Base-by-base conservation (phyloP, 805 yeast species). In the Candida silvicultrix region DNA sequence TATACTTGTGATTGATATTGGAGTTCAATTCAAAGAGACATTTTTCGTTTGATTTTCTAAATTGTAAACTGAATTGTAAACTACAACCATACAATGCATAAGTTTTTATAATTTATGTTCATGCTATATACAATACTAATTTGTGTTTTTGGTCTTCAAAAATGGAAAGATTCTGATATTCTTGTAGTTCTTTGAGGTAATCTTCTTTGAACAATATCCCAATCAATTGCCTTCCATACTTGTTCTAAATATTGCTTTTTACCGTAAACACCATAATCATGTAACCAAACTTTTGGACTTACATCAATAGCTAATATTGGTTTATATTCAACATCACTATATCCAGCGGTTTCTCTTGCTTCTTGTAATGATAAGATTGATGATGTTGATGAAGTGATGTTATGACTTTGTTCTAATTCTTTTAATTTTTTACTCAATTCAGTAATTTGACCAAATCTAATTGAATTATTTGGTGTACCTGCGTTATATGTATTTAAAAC, bases 401-500 rank as follows among this genome's bases (percentile, higher is more conserved):
- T 44, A 28, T 21, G 31, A 1, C 18, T 42, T 22, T 23, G 25
- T 1, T 46, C 53, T 52, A 49, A 45, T 25, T 41, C 52, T 52
- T 50, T 48, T 36, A 55, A 54, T 46, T 59, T 64, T 38, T 54
- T 50, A 25, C 54, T 52, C 43, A 60, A 46, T 8, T 54, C 61
- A 29, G 49, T 47, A 31, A 74, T 39, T 68, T 69, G 55, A 60
- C 67, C 54, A 74, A 62, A 63, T 75, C 81, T 50, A 75, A 82
- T 44, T 74, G 72, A 63, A 41, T 83, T 77, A 54, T 81, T 83
- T 28, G 96, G 95, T 7, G 87, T 74, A 5, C 98, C 98, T 6
- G 90, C 81, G 59, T 88, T 89, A 66, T 89, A 89, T n/a, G 96
- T 84, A 65, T 89, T 85, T 46, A 87, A 66, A 9, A 94, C 70